Percentiles rank a stretch among this genome's conserved stretches.
Evolutionary conservation across 2,329 filamentous ascomycete genomes (phyloP).

Genomic region (Alternaria sp.): DNA sequence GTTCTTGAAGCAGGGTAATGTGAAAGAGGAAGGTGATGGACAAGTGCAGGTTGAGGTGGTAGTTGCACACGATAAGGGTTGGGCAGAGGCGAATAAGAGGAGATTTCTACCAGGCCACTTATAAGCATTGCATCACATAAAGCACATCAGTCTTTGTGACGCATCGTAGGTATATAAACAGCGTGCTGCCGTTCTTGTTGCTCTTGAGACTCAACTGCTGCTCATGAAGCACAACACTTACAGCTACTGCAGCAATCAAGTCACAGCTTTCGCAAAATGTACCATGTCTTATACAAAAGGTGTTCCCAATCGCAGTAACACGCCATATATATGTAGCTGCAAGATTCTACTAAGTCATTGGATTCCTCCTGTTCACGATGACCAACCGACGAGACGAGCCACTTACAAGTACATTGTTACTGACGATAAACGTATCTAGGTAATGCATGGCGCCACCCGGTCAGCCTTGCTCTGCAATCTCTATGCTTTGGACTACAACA

Average conservation of each 20-base stretch:
- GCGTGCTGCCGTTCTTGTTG: not conserved
- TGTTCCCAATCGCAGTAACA: not conserved
- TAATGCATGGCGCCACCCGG: too few species aligned
- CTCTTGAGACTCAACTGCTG: not conserved
- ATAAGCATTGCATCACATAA: not conserved
- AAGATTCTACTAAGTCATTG: too few species aligned
- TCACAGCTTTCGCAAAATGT: too few species aligned
- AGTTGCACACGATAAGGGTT: slow-evolving; percentile 60
- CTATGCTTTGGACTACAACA: too few species aligned
- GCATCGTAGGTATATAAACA: not conserved
- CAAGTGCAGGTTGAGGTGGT: slow-evolving; percentile 55
- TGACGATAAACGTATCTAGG: too few species aligned
- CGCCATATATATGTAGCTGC: too few species aligned
- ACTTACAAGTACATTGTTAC: too few species aligned
- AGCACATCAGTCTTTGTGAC: not conserved
- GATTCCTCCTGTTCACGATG: too few species aligned
- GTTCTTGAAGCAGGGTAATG: slow-evolving; percentile 39
- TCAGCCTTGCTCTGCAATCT: too few species aligned
- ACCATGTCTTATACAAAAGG: too few species aligned
- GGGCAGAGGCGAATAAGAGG: slow-evolving; percentile 53
- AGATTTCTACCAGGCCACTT: slow-evolving; percentile 39
- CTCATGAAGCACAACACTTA: not conserved
- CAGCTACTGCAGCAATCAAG: not conserved
- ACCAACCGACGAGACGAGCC: too few species aligned
- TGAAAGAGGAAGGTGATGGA: slow-evolving; percentile 30